phyloP scores from a whole-genome alignment of 352 stramenopile species.

The Globisporangium ultimum region DNA sequence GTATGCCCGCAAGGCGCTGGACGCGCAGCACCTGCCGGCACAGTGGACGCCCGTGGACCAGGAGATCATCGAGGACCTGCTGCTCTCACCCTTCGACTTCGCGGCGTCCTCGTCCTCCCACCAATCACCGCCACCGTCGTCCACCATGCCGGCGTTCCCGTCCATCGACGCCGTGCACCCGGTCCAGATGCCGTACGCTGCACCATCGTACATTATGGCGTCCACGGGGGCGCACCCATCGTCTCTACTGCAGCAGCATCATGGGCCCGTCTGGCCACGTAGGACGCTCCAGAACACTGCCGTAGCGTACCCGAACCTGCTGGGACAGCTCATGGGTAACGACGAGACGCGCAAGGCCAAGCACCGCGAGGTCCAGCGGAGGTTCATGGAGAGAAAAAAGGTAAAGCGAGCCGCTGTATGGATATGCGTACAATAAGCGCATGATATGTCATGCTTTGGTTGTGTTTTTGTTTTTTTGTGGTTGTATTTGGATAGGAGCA shows the following conservation, averaged over 20 bases:
- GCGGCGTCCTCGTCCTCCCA: background rate
- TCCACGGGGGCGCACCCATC: background rate
- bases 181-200: background rate
- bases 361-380: conserved; percentile 39
- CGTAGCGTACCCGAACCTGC: background rate
- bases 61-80: conserved; percentile 51
- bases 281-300: too few species aligned
- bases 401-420: background rate
- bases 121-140: background rate
- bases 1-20: conserved; percentile 4
- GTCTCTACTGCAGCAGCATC: background rate
- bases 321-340: background rate
- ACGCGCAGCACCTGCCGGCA: conserved; percentile 11
- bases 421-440: too few species aligned
- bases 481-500: conserved; percentile 16
- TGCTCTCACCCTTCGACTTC: conserved; percentile 11
- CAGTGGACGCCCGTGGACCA: conserved; percentile 45
- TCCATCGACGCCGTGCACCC: background rate
- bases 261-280: background rate
- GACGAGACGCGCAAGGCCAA: conserved; percentile 34
- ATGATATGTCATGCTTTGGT: background rate
- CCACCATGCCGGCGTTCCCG: background rate
- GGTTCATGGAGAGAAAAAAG: conserved; percentile 47
- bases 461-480: background rate
- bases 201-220: too few species aligned